A percentile compares a stretch with the other conserved stretches of the same genome.
phyloP scores from a whole-genome alignment of 495 filamentous ascomycete genomes.

The Thozetella sp. region DNA sequence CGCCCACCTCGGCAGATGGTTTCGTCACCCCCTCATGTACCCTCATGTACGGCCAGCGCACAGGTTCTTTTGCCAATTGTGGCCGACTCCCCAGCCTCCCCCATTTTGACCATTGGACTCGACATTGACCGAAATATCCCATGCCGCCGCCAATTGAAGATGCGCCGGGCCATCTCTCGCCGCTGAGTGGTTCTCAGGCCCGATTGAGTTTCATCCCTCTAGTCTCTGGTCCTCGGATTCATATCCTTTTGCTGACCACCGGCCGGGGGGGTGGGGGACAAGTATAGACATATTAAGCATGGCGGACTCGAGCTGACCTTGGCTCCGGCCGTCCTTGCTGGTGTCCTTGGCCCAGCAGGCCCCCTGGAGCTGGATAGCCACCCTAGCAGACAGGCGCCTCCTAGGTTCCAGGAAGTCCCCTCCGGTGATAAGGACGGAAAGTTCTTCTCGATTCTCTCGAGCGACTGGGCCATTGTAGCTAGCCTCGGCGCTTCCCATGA shows the following conservation, averaged over 20 bases:
- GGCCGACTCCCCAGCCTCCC: slow-evolving; percentile 23
- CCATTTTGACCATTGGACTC: slow-evolving; percentile 11
- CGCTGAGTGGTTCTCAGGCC: not conserved
- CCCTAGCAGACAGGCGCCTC: not conserved
- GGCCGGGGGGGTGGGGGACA: too few relatives aligned
- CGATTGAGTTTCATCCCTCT: not conserved
- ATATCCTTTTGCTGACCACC: too few relatives aligned
- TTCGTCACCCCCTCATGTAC: slow-evolving; percentile 30
- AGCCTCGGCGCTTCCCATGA: not conserved
- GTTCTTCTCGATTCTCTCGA: not conserved
- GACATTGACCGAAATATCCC: not conserved
- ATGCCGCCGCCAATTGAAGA: not conserved
- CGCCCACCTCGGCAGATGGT: slow-evolving; percentile 8
- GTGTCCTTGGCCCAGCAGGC: too few relatives aligned
- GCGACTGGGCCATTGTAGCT: not conserved
- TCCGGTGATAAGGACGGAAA: too few relatives aligned
- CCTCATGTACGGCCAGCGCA: slow-evolving; percentile 32
- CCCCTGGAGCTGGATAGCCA: too few relatives aligned
- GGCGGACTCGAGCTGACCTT: too few relatives aligned
- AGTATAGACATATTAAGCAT: too few relatives aligned
- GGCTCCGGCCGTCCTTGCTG: too few relatives aligned
- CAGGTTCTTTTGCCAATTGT: slow-evolving; percentile 11
- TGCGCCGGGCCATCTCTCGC: not conserved
- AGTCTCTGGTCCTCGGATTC: not conserved
- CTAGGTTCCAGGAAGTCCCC: not conserved